phyloP scores from a whole-genome alignment of 441 rosid species.

The Populus hybrid region DNA sequence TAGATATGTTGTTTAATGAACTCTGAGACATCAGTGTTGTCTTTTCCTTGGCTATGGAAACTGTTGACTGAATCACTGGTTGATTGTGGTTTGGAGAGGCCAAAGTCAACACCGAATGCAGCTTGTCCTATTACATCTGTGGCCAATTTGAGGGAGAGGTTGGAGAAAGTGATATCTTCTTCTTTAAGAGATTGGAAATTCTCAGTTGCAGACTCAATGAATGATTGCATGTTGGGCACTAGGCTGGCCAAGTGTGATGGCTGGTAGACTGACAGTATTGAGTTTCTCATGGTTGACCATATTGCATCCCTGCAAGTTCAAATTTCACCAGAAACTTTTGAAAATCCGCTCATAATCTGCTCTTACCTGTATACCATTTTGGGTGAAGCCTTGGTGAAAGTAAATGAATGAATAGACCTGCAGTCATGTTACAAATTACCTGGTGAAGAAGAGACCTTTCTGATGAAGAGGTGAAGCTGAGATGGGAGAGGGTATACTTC shows the following conservation, averaged over 20 bases:
- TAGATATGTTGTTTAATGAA: constrained; percentile 81
- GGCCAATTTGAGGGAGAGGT: constrained; percentile 72
- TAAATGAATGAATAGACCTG: not conserved
- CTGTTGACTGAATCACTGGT: constrained; percentile 16
- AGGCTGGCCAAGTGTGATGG: constrained; percentile 83
- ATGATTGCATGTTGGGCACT: constrained; percentile 71
- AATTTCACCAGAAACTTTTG: not conserved
- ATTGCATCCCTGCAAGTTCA: constrained; percentile 58
- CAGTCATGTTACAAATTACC: constrained; percentile 26
- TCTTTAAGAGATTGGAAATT: constrained; percentile 37
- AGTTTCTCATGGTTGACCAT: constrained; percentile 92
- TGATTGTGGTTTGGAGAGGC: constrained; percentile 50
- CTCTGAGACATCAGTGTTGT: constrained; percentile 46
- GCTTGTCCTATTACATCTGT: constrained; percentile 91
- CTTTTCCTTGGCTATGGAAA: constrained; percentile 17
- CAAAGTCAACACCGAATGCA: constrained; percentile 84
- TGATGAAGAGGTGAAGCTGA: constrained; percentile 93
- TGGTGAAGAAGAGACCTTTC: constrained; percentile 94
- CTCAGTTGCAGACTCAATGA: constrained; percentile 59
- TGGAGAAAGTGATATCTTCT: constrained; percentile 48
- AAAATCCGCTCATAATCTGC: not conserved
- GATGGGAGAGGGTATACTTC: constrained; percentile 97
- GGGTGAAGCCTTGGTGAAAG: not conserved
- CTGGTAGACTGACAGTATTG: constrained; percentile 81
- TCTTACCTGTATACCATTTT: not conserved